Percentiles rank a stretch among this genome's conserved stretches.
These are phyloP conservation scores for Viola pubescens DNA, from an alignment of 441 rosid species.

Conservation along the genomic window DNA sequence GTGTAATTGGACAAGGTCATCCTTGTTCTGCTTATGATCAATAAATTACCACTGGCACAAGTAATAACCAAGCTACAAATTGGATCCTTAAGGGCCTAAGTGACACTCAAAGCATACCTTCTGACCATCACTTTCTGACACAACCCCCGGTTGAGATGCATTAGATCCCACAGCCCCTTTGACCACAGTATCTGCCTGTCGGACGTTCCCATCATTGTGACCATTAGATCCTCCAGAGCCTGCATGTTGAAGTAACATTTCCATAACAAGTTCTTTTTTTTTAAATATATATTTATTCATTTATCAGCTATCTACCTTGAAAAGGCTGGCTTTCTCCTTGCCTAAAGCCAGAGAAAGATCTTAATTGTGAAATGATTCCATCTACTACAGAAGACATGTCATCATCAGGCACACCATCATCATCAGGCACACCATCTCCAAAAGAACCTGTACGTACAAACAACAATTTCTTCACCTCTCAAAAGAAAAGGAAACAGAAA, in stretches of 20 bases:
- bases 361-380: background rate
- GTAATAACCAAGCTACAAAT: background rate
- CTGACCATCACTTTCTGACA: constrained; percentile 26
- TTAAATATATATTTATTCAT: background rate
- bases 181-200: constrained; percentile 14
- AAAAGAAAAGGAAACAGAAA: too few species aligned
- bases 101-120: constrained; percentile 36
- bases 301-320: background rate
- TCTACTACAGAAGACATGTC: background rate
- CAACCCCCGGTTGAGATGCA: constrained; percentile 16
- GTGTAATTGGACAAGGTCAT: constrained; percentile 20
- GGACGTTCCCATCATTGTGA: constrained; percentile 14
- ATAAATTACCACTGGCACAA: constrained; percentile 13
- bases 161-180: constrained; percentile 30
- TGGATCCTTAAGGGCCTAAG: background rate
- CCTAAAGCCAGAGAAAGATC: background rate
- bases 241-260: constrained; percentile 20
- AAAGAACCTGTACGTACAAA: too few species aligned
- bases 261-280: constrained; percentile 6
- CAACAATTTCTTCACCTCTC: too few species aligned
- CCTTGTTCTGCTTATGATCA: constrained; percentile 20
- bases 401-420: background rate
- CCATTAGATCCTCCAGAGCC: constrained; percentile 28
- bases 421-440: background rate
- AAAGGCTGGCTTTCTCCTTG: constrained; percentile 1